Evolutionary conservation across 2,329 filamentous ascomycete genomes (phyloP), one percentile per base, ranked within the genome.

Genomic region (Microsporum ferrugineum): DNA sequence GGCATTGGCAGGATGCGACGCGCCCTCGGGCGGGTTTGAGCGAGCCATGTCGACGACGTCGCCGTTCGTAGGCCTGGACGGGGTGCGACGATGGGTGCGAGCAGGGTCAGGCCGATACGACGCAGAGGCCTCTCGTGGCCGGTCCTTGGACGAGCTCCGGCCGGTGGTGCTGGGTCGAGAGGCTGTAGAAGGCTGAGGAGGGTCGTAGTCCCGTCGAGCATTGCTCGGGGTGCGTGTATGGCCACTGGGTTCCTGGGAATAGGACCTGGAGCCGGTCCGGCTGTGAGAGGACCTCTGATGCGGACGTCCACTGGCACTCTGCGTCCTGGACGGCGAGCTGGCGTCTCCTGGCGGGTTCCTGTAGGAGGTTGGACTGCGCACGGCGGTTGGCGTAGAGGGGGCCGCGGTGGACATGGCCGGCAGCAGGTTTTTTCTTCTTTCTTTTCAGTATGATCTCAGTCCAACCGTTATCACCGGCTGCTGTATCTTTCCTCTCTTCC

Each of bases 161-260:
- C 82, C 84, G 75, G 79, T 80, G 66, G 76, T 73, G 59, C 74
- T 67, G 41, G 83, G 77, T 60, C 81, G 78, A 68, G 83, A 82
- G 77, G 86, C 86, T 68, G 81, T 79, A 68, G 85, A 82, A 31
- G 27, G 49, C 49, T 53, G 49, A 29, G 49, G 49, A 76, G n/a
- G 39, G 39, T 92, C 89, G 78, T 85, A 86, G 75, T 94, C 88
- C 73, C 86, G 80, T 69, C 87, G 84, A 61, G 80, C 78, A 67
- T 82, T 79, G 70, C 76, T 78, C 61, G 76, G 76, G 51, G 84
- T 76, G 51, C 75, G 78, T 69, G 76, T 79, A 33, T 53, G 49
- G 49, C 49, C 49, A 61, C 71, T 72, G 57, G 72, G 75, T 61
- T 79, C 72, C 73, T 76, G 70, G 12, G 73, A 72, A 60, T 76